phyloP scores from a whole-genome alignment of 352 stramenopile species.

The Phytophthora litchii region DNA sequence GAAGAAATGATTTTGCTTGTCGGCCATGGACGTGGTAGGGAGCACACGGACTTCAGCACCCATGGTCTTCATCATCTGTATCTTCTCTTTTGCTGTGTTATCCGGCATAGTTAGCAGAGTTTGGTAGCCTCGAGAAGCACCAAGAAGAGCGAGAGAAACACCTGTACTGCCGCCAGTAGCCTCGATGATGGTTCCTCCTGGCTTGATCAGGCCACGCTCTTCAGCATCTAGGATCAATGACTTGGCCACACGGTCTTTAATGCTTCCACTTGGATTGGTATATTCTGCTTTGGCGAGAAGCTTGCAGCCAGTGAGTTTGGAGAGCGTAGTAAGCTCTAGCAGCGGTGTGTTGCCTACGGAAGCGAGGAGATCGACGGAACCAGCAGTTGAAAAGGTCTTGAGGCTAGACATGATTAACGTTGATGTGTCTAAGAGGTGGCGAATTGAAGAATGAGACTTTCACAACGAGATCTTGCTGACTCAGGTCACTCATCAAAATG shows the following conservation, averaged over 20 bases:
- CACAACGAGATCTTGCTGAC: not conserved
- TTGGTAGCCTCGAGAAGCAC: conserved; percentile 85
- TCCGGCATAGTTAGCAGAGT: conserved; percentile 78
- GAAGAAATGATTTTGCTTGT: conserved; percentile 81
- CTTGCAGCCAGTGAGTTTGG: conserved; percentile 71
- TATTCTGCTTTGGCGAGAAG: conserved; percentile 86
- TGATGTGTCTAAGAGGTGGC: not conserved
- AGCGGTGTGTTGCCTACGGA: conserved; percentile 82
- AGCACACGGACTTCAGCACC: conserved; percentile 70
- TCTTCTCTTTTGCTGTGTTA: conserved; percentile 74
- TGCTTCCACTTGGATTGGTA: conserved; percentile 92
- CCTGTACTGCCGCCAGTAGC: conserved; percentile 93
- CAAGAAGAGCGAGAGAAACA: conserved; percentile 91
- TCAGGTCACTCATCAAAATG: conserved; percentile 20
- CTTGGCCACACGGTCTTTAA: conserved; percentile 95
- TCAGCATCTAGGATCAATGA: conserved; percentile 94
- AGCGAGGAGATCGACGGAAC: conserved; percentile 61
- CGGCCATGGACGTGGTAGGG: conserved; percentile 63
- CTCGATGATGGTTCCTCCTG: conserved; percentile 69
- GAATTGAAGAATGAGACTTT: conserved; percentile 13
- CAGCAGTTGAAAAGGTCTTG: conserved; percentile 5
- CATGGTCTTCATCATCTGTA: conserved; percentile 83
- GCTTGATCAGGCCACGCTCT: conserved; percentile 78
- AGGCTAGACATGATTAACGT: not conserved
- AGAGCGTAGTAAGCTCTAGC: conserved; percentile 70